These are phyloP conservation scores for Coniochaeta sp. DNA, from an alignment of 2,329 filamentous ascomycete species.

Conservation along the genomic window DNA sequence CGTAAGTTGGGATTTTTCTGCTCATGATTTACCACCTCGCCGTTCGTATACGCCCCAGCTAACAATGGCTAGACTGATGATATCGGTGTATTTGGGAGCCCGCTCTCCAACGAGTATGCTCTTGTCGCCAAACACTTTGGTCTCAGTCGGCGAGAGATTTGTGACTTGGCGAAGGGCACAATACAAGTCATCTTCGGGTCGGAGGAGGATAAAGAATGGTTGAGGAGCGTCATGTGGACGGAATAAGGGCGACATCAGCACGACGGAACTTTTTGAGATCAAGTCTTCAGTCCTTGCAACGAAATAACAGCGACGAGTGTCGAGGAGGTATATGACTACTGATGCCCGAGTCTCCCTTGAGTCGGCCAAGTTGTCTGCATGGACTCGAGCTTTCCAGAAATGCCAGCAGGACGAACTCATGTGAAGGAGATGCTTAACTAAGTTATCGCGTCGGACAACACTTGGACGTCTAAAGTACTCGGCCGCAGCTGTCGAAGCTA, in stretches of 20 bases:
- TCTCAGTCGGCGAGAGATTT: conserved; percentile 38
- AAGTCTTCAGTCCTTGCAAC: too few relatives aligned
- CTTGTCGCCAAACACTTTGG: conserved; percentile 66
- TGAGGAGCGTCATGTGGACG: conserved; percentile 44
- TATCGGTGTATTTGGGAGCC: conserved; percentile 73
- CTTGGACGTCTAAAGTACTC: too few relatives aligned
- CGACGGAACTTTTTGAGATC: too few relatives aligned
- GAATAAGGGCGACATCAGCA: background rate
- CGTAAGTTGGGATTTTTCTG: conserved; percentile 42
- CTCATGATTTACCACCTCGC: background rate
- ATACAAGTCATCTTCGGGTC: conserved; percentile 62
- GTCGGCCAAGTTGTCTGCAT: too few relatives aligned
- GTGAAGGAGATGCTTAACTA: too few relatives aligned
- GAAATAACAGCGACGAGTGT: too few relatives aligned
- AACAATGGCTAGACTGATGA: conserved; percentile 61
- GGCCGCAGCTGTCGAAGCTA: too few relatives aligned
- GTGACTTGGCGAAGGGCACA: conserved; percentile 51
- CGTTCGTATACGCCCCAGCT: background rate
- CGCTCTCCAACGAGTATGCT: conserved; percentile 68
- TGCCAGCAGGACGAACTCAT: too few relatives aligned
- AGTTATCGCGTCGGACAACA: too few relatives aligned
- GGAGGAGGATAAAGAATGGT: conserved; percentile 50
- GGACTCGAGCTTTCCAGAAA: too few relatives aligned
- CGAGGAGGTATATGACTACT: too few relatives aligned
- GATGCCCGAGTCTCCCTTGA: too few relatives aligned